Evolutionary conservation across 2,329 filamentous ascomycete species (phyloP), one percentile per base, ranked within the genome.

Genomic region (Epicoccum sorghinum): DNA sequence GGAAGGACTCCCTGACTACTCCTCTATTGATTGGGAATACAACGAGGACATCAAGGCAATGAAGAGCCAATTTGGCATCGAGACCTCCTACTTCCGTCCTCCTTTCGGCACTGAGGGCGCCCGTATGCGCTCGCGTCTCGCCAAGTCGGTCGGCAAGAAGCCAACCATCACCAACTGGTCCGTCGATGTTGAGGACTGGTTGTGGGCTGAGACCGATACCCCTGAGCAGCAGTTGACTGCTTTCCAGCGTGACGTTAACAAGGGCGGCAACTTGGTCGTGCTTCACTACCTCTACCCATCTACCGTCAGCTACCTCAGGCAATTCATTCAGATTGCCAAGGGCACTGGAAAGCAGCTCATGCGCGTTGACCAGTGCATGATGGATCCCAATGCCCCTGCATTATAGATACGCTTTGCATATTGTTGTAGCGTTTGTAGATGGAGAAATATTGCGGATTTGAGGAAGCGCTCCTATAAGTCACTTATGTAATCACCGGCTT

Each of bases 151-250:
- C 3, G 71, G 69, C 13, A 79, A 82, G 18, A 75, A 79, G 1
- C 78, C 82, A 12, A 80, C 84, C 1, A 82, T 89, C 38, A 81
- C 89, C 46, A 85, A 85, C 69, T 89, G 87, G 87, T 86, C 81
- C 64, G 83, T 90, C 39, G 87, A 90, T 64, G 83, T 89, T 29
- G 85, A 89, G 76, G 87, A 90, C 68, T 89, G 86, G 85, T 65
- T 87, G 23, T 90, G 86, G 85, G 86, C 85, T 1, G 75, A 81
- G 67, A 82, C 79, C 0, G 65, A 74, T 38, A 89, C 86, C 3
- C 87, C 87, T 0, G 83, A 88, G 75, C 85, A 86, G 65, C 87
- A 89, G 73, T 74, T 88, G 12, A 83, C 84, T 3, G 84, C 86
- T 10, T 89, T 90, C 74, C 80, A 83, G 67, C 78, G 83, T 3